phyloP scores from a whole-genome alignment of 352 stramenopile genomes.

The Aphanomyces euteiches region DNA sequence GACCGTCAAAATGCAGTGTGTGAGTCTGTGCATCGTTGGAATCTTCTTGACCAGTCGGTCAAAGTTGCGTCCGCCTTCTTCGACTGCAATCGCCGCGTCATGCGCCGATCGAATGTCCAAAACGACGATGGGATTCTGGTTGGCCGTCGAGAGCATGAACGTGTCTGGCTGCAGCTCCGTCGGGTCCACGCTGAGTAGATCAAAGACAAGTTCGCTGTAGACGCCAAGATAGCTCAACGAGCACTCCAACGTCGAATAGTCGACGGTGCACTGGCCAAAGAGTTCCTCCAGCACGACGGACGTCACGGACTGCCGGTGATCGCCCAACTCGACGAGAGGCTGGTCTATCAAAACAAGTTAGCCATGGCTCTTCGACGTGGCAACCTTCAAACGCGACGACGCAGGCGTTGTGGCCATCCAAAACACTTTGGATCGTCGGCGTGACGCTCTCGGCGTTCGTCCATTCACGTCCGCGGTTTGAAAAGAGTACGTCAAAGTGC shows the following conservation, averaged over 20 bases:
- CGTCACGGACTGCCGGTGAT: background rate
- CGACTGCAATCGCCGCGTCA: slow-evolving; percentile 59
- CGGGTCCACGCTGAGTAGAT: slow-evolving; percentile 76
- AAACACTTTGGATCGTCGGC: slow-evolving; percentile 59
- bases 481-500: slow-evolving; percentile 59
- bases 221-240: slow-evolving; percentile 88
- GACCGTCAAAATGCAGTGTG: slow-evolving; percentile 63
- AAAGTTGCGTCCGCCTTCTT: slow-evolving; percentile 49
- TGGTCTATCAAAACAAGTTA: too few species aligned
- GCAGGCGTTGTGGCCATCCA: slow-evolving; percentile 66
- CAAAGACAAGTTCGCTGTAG: slow-evolving; percentile 93
- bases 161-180: slow-evolving; percentile 23
- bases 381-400: slow-evolving; percentile 55
- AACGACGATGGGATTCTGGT: slow-evolving; percentile 52
- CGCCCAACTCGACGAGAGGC: too few species aligned
- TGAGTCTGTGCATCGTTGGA: slow-evolving; percentile 38
- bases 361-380: slow-evolving; percentile 30
- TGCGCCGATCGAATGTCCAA: slow-evolving; percentile 62
- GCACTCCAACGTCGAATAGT: slow-evolving; percentile 37
- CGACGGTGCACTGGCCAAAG: slow-evolving; percentile 18
- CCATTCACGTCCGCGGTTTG: slow-evolving; percentile 59
- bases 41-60: slow-evolving; percentile 32
- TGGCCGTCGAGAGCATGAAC: slow-evolving; percentile 9
- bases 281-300: slow-evolving; percentile 12
- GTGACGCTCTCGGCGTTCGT: slow-evolving; percentile 51